Conservation (phyloP, 2,329 filamentous ascomycete species). For the Trichoderma polysporum region DNA sequence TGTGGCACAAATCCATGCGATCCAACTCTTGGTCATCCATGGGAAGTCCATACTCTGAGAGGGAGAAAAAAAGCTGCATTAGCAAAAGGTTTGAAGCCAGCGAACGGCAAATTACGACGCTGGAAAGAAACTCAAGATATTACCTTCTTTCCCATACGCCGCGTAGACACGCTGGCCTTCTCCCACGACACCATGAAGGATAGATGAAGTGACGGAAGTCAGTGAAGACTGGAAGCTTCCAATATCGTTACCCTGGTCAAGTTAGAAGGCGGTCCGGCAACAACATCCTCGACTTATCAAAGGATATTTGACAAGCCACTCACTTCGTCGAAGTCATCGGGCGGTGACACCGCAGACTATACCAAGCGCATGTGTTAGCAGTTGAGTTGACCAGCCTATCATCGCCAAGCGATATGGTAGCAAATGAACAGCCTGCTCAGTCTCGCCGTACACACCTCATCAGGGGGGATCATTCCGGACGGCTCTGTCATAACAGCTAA, state of each 20-base stretch:
- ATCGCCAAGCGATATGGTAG: not conserved
- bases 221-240: conserved; percentile 28
- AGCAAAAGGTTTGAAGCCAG: not conserved
- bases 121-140: not conserved
- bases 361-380: conserved; percentile 10
- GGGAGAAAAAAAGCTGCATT: not conserved
- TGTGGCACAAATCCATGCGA: conserved; percentile 40
- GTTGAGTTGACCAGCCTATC: not conserved
- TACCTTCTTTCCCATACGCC: conserved; percentile 36
- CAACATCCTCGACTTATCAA: not conserved
- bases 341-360: conserved; percentile 19
- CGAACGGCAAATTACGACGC: not conserved
- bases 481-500: conserved; percentile 18
- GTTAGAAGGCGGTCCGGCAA: conserved; percentile 30
- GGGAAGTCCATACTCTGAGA: conserved; percentile 39
- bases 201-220: conserved; percentile 32
- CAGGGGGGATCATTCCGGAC: conserved; percentile 17
- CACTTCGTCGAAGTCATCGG: conserved; percentile 33
- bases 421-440: not conserved
- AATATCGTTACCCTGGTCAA: conserved; percentile 25
- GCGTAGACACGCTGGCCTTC: conserved; percentile 36
- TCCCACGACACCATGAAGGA: conserved; percentile 28
- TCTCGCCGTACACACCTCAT: conserved; percentile 19
- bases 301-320: not conserved
- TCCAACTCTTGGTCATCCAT: conserved; percentile 42